Evolutionary conservation across 192 early-diverging fungal species (phyloP).

Genomic region (Coemansia sp.): DNA sequence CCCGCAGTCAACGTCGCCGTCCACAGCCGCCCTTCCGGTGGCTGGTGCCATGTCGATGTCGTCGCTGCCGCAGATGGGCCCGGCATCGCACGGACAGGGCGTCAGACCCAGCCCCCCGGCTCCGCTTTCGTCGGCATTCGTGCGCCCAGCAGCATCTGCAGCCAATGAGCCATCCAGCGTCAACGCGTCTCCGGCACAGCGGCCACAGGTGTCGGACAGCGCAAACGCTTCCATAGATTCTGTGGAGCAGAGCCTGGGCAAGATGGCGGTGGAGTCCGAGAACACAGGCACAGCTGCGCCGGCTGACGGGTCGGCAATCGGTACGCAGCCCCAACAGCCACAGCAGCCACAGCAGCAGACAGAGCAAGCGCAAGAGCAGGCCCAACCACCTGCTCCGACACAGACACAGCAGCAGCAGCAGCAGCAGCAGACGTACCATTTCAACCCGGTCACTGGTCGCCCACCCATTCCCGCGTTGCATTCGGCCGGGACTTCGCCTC

Average conservation of each 20-base stretch:
- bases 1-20: constrained; percentile 5
- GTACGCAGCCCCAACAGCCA: no score
- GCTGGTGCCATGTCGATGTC: constrained; percentile 10
- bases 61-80: constrained; percentile 14
- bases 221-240: neutral
- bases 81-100: neutral
- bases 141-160: constrained; percentile 10
- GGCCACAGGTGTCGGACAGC: constrained; percentile 1
- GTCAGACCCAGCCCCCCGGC: neutral
- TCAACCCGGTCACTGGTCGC: no score
- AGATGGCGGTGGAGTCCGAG: neutral
- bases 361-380: no score
- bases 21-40: neutral
- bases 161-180: constrained; percentile 23
- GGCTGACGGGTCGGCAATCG: no score
- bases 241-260: neutral
- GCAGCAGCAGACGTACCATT: no score
- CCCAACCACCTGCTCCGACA: no score
- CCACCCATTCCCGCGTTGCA: no score
- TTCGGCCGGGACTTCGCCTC: no score
- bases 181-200: neutral
- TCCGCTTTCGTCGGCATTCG: constrained; percentile 11
- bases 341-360: no score
- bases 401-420: no score
- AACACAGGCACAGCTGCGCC: no score